Percentiles rank a stretch among this genome's conserved stretches.
phyloP scores from a whole-genome alignment of 345 rosid species.

The Syzygium grande region DNA sequence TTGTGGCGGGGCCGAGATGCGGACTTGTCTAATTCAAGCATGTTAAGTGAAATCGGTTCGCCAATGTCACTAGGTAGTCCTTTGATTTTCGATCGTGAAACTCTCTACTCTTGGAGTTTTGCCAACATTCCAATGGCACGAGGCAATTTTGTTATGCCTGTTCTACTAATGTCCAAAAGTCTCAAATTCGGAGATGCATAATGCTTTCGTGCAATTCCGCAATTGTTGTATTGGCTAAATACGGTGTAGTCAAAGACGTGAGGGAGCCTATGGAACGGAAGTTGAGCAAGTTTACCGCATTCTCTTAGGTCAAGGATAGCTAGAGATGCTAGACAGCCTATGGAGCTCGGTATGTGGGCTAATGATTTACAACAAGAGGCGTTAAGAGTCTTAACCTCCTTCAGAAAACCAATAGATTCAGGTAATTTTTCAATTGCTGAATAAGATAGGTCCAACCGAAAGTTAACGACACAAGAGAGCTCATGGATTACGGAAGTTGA shows the following conservation, averaged over 20 bases:
- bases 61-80: not conserved
- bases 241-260: not conserved
- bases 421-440: not conserved
- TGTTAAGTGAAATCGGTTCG: not conserved
- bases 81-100: not conserved
- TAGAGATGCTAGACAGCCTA: not conserved
- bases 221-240: not conserved
- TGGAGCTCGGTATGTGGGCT: not conserved
- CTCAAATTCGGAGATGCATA: not conserved
- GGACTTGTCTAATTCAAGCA: no score
- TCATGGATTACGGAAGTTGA: not conserved
- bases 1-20: not conserved
- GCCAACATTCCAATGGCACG: not conserved
- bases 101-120: not conserved
- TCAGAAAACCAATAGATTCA: not conserved
- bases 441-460: fast-evolving
- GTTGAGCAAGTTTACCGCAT: not conserved
- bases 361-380: fast-evolving
- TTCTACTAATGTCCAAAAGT: not conserved
- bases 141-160: not conserved
- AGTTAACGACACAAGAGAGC: not conserved
- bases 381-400: not conserved
- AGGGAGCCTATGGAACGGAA: not conserved
- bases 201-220: not conserved
- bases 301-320: not conserved